A percentile compares a stretch with the other conserved stretches of the same genome.
Conservation (phyloP, 352 stramenopile genomes). For the Phytophthora constricta region DNA sequence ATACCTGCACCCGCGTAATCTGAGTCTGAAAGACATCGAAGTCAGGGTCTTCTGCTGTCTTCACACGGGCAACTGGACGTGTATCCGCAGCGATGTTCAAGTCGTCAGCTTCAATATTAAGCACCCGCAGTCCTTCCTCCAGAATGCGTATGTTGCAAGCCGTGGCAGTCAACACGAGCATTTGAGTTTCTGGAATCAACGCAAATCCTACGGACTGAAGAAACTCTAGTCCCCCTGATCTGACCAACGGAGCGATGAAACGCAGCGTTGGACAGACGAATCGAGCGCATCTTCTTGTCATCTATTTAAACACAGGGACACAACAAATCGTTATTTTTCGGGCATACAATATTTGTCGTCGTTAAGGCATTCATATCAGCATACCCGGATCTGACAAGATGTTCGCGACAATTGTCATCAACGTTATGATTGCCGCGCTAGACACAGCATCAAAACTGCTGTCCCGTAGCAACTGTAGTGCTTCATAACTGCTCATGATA, state of each 20-base stretch:
- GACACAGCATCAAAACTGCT: conserved; percentile 82
- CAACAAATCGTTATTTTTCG: not conserved
- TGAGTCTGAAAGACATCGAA: conserved; percentile 88
- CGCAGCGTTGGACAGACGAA: conserved; percentile 75
- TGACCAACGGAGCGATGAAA: conserved; percentile 77
- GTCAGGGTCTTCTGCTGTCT: conserved; percentile 36
- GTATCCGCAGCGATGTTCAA: conserved; percentile 58
- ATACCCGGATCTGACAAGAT: conserved; percentile 82
- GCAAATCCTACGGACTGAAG: conserved; percentile 71
- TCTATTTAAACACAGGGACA: conserved; percentile 39
- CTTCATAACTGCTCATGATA: conserved; percentile 58
- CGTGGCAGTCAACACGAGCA: conserved; percentile 43
- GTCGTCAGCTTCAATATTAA: conserved; percentile 83
- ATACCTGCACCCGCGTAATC: conserved; percentile 83
- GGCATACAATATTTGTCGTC: not conserved
- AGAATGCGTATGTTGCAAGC: conserved; percentile 39
- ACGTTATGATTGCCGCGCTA: conserved; percentile 56
- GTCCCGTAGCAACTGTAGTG: conserved; percentile 76
- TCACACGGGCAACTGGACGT: conserved; percentile 57
- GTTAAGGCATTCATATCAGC: not conserved
- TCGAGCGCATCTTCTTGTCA: conserved; percentile 85
- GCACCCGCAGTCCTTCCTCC: conserved; percentile 57
- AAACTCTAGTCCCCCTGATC: conserved; percentile 78
- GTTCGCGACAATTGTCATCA: conserved; percentile 90
- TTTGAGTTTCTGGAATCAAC: conserved; percentile 55